Conservation (phyloP, 108 stramenopile genomes). For the Mediolabrus comicus region DNA sequence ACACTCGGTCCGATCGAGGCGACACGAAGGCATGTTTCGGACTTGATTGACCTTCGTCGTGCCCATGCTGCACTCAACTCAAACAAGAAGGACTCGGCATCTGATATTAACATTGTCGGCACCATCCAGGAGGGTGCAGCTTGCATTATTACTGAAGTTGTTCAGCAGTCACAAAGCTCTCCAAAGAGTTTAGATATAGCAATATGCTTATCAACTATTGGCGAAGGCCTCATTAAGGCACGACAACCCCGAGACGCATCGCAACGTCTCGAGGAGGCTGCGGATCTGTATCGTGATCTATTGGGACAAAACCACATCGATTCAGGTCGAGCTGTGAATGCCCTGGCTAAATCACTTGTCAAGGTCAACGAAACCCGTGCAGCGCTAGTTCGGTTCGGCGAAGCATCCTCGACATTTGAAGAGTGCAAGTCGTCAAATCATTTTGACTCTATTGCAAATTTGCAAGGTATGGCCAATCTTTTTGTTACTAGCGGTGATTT, state of each 20-base stretch:
- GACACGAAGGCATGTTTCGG: conserved; percentile 77
- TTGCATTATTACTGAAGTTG: conserved; percentile 69
- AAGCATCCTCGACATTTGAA: conserved; percentile 83
- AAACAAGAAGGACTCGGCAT: conserved; percentile 5
- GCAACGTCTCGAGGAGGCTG: conserved; percentile 77
- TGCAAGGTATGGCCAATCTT: conserved; percentile 78
- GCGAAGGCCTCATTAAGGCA: conserved; percentile 76
- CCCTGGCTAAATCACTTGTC: conserved; percentile 74
- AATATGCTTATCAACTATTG: conserved; percentile 82
- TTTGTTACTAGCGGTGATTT: conserved; percentile 82
- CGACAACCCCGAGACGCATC: conserved; percentile 79
- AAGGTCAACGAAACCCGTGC: conserved; percentile 75
- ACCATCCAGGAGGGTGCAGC: conserved; percentile 73
- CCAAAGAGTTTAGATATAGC: conserved; percentile 69
- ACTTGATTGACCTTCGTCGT: conserved; percentile 73
- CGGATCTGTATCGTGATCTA: conserved; percentile 65
- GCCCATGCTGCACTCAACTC: conserved; percentile 15
- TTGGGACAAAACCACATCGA: conserved; percentile 67
- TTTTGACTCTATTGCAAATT: conserved; percentile 81
- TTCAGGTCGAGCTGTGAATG: conserved; percentile 70
- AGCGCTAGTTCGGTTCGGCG: conserved; percentile 75
- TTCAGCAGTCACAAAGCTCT: conserved; percentile 47
- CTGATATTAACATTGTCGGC: conserved; percentile 56
- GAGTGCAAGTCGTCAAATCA: conserved; percentile 75
- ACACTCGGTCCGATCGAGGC: conserved; percentile 79